A percentile compares a stretch with the other conserved stretches of the same genome.
Conservation (phyloP, 768 basidiomycete genomes). For the Kondoa malvinella region DNA sequence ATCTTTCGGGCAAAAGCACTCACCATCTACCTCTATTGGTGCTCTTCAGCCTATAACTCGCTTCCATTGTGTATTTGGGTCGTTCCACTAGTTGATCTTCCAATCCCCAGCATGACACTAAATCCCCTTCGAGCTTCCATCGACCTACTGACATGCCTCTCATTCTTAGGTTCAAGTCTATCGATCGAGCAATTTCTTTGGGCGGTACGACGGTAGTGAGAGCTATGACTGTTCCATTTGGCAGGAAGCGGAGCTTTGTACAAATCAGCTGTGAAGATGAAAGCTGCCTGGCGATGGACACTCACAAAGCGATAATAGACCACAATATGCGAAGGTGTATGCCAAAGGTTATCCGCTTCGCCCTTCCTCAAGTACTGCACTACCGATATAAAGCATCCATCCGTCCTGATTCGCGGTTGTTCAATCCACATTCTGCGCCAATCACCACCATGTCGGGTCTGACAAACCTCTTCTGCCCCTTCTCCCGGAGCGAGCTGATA, state of each 20-base stretch:
- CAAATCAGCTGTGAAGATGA: not conserved
- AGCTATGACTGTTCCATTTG: constrained; percentile 25
- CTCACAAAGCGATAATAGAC: constrained; percentile 26
- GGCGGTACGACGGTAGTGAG: constrained; percentile 25
- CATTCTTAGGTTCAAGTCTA: constrained; percentile 20
- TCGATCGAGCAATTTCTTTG: constrained; percentile 17
- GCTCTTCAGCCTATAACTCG: constrained; percentile 18
- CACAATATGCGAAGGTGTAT: constrained; percentile 23
- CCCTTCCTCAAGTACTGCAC: constrained; percentile 24
- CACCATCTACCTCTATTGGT: constrained; percentile 23
- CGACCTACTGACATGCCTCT: constrained; percentile 20
- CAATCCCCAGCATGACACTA: constrained; percentile 18
- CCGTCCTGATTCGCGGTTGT: constrained; percentile 25
- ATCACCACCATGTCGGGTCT: constrained; percentile 15
- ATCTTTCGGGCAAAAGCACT: not conserved
- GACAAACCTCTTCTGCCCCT: not conserved
- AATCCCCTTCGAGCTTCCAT: constrained; percentile 22
- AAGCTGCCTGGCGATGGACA: not conserved
- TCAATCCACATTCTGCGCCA: constrained; percentile 27
- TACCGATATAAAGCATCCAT: constrained; percentile 25
- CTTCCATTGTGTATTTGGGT: constrained; percentile 24
- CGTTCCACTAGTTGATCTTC: constrained; percentile 15
- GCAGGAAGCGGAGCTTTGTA: constrained; percentile 22
- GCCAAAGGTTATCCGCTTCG: constrained; percentile 12
- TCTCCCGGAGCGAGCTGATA: constrained; percentile 9